Evolutionary conservation across 1,139 yeast species (phyloP), one percentile per base, ranked within the genome.

Genomic region (Saccharomyces hybrid): DNA sequence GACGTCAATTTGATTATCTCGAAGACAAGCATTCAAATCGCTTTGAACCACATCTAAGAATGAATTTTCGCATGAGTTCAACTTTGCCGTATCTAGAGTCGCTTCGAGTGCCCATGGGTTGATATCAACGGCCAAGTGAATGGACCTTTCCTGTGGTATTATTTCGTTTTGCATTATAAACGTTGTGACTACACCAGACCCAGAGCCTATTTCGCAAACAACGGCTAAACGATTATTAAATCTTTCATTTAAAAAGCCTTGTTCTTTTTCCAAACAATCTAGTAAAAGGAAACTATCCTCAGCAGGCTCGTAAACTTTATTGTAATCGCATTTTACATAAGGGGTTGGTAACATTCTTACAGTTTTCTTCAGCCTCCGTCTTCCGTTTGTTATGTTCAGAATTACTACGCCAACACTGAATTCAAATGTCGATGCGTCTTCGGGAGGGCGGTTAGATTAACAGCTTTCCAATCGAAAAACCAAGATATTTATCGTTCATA

Each of bases 171-270:
- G 69, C 61, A 66, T 64, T 64, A 89, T 62, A 66, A 93, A 93
- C 0, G 96, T 78, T 0, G 95, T 78, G 0, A 91, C 87, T 4
- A 93, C 78, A 0, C 98, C 99, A 0, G 97, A 83, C 0, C 99
- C 99, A 2, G 91, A 79, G 0, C 99, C 99, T 8, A 93, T 77
- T 65, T 93, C 99, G n/a, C 86, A 77, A 0, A 87, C 84, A 0
- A 88, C 50, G 0, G 95, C 86, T 0, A 67, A 52, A 21, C 54
- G 55, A 21, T 60, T 32, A 1, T 55, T 28, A 56, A 76, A 79
- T 47, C 68, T 66, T 12, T 63, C 55, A 16, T 61, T 57, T 38
- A 84, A 63, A 55, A 62, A 72, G 0, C 58, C 63, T 51, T 69
- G 67, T 53, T 87, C 85, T 49, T 74, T 70, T 64, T 93, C 98